phyloP scores from a whole-genome alignment of 345 rosid species.

The Linum tenue region DNA sequence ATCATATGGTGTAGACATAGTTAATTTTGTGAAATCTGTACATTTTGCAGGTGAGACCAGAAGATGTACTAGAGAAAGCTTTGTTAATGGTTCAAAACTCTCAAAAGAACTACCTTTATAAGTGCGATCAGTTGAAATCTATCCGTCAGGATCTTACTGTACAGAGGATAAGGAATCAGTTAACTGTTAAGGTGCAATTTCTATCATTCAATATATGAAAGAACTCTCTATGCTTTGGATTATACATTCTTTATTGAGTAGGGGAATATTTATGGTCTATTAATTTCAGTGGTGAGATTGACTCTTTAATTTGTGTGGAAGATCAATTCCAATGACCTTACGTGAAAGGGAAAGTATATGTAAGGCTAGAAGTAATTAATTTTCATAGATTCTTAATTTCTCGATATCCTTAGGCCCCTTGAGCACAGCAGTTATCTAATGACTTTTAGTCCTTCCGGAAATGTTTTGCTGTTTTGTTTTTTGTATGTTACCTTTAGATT shows the following conservation, averaged over 20 bases:
- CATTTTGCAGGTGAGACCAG: conserved; percentile 80
- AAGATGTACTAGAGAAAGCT: conserved; percentile 90
- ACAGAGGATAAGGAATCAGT: conserved; percentile 73
- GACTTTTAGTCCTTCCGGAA: too few species aligned
- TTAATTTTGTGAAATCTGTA: conserved; percentile 4
- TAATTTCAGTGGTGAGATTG: not conserved
- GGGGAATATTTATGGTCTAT: not conserved
- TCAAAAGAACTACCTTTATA: conserved; percentile 82
- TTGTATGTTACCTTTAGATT: too few species aligned
- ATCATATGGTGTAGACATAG: not conserved
- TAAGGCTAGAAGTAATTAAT: too few species aligned
- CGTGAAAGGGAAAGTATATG: too few species aligned
- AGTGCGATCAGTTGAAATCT: conserved; percentile 96
- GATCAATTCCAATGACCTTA: too few species aligned
- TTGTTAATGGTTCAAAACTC: conserved; percentile 72
- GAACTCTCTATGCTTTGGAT: not conserved
- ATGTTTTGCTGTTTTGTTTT: too few species aligned
- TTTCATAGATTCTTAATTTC: too few species aligned
- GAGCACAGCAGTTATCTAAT: too few species aligned
- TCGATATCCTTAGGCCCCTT: too few species aligned
- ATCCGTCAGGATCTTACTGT: conserved; percentile 98
- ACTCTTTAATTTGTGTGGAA: too few species aligned
- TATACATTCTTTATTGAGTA: not conserved
- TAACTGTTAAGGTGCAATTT: conserved; percentile 75
- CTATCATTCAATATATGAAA: not conserved